These are phyloP conservation scores for Irpex sp. DNA, from an alignment of 1,284 basidiomycete genomes.

Conservation along the genomic window DNA sequence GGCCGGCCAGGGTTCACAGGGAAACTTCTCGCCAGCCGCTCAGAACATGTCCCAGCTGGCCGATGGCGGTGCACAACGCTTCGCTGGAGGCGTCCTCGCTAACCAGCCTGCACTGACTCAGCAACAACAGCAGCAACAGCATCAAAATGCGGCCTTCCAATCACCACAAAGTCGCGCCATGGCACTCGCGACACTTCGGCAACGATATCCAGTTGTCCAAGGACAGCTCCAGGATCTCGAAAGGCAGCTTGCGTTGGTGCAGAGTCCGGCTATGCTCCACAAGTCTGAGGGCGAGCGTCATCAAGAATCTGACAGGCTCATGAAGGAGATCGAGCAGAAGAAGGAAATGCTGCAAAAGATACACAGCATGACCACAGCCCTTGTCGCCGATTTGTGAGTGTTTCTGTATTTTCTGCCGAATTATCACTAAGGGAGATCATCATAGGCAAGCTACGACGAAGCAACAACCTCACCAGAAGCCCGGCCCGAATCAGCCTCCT, in stretches of 20 bases:
- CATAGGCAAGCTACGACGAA: not conserved
- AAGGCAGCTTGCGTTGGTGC: not conserved
- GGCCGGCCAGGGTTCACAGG: not conserved
- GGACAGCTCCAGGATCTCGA: not conserved
- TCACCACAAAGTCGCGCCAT: not conserved
- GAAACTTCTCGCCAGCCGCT: not conserved
- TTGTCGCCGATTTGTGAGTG: not conserved
- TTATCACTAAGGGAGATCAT: not conserved
- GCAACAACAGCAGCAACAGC: constrained; percentile 1
- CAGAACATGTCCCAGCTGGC: not conserved
- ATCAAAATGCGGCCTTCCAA: not conserved
- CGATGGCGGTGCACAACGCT: not conserved
- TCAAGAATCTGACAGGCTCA: constrained; percentile 27
- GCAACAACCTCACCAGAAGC: not conserved
- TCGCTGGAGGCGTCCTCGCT: not conserved
- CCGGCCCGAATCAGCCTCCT: constrained; percentile 15
- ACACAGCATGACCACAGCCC: not conserved
- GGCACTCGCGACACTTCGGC: not conserved
- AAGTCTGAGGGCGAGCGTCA: constrained; percentile 5
- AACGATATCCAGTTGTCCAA: not conserved
- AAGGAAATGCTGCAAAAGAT: constrained; percentile 37
- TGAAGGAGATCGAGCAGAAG: constrained; percentile 29
- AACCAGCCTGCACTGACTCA: not conserved
- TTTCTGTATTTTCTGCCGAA: not conserved
- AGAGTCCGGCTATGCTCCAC: not conserved